A percentile compares a stretch with the other conserved stretches of the same genome.
These are phyloP conservation scores for Peniophora sp. DNA, from an alignment of 1,284 basidiomycete genomes.

Conservation along the genomic window DNA sequence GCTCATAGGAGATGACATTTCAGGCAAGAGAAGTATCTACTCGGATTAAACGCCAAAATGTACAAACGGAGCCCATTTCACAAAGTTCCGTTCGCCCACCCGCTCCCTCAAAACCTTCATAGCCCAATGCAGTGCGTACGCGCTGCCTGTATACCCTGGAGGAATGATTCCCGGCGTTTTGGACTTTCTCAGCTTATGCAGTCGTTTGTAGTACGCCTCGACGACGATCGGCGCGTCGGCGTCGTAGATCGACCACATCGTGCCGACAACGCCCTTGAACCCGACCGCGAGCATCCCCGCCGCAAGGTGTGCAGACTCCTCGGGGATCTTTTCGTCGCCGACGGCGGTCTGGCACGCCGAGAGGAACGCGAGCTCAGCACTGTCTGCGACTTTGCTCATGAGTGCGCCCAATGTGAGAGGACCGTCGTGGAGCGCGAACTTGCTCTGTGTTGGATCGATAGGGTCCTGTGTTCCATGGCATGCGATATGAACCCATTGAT, in stretches of 20 bases:
- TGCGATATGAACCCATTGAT: not conserved
- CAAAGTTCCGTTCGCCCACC: not conserved
- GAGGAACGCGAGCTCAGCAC: conserved; percentile 9
- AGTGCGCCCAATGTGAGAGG: not conserved
- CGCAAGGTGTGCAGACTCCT: conserved; percentile 17
- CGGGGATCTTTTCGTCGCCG: conserved; percentile 13
- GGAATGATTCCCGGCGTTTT: not conserved
- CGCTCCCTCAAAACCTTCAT: not conserved
- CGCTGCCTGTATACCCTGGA: not conserved
- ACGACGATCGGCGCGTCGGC: conserved; percentile 8
- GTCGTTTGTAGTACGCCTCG: conserved; percentile 5
- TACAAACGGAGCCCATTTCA: conserved; percentile 5
- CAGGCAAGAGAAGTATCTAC: too few species aligned
- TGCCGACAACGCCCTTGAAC: conserved; percentile 14
- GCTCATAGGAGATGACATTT: too few species aligned
- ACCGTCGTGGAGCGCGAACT: conserved; percentile 1
- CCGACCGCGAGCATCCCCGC: conserved; percentile 18
- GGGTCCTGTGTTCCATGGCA: conserved; percentile 1
- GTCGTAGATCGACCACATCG: conserved; percentile 18
- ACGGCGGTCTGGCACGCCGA: conserved; percentile 18
- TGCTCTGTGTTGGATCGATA: not conserved
- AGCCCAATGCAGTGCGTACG: conserved; percentile 3
- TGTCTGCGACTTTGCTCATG: not conserved
- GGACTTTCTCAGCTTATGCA: not conserved
- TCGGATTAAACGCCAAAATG: conserved; percentile 18